Percentiles rank a stretch among this genome's conserved stretches.
Evolutionary conservation across 768 basidiomycete species (phyloP).

Genomic region (Rhizopogon vinicolor): DNA sequence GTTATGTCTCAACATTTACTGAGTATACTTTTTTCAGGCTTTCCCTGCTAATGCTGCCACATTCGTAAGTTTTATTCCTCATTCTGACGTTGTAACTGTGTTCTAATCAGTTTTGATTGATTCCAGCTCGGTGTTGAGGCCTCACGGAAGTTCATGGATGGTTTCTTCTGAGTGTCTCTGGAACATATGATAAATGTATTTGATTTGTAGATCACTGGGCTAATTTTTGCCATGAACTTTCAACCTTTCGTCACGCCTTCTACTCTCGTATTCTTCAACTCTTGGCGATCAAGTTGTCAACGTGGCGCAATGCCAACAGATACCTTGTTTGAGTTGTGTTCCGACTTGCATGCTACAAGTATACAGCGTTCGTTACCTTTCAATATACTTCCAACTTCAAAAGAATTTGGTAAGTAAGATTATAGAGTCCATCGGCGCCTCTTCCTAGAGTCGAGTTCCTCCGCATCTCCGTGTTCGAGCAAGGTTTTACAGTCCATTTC

Average conservation of each 20-base stretch:
- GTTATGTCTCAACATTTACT: not conserved
- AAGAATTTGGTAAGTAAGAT: no score
- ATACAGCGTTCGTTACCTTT: no score
- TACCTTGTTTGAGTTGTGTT: no score
- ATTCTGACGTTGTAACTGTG: not conserved
- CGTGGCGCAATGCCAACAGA: no score
- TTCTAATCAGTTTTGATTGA: not conserved
- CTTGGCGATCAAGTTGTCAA: no score
- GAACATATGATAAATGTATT: conserved; percentile 4
- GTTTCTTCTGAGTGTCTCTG: conserved; percentile 38
- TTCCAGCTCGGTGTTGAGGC: conserved; percentile 86
- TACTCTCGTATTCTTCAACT: no score
- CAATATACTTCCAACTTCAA: no score
- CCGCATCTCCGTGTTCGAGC: no score
- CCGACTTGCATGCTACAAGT: no score
- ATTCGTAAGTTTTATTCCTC: conserved; percentile 54
- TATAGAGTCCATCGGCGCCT: no score
- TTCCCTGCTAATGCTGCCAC: conserved; percentile 98
- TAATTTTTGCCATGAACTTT: conserved; percentile 27
- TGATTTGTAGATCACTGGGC: conserved; percentile 21
- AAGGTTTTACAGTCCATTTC: no score
- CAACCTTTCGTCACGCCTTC: conserved; percentile 23
- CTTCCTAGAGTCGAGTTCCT: no score
- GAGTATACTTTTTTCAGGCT: conserved; percentile 44
- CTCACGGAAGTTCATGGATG: conserved; percentile 79